A percentile compares a stretch with the other conserved stretches of the same genome.
Conservation (phyloP, 805 yeast genomes). For the Kodamaea neixiangensis region DNA sequence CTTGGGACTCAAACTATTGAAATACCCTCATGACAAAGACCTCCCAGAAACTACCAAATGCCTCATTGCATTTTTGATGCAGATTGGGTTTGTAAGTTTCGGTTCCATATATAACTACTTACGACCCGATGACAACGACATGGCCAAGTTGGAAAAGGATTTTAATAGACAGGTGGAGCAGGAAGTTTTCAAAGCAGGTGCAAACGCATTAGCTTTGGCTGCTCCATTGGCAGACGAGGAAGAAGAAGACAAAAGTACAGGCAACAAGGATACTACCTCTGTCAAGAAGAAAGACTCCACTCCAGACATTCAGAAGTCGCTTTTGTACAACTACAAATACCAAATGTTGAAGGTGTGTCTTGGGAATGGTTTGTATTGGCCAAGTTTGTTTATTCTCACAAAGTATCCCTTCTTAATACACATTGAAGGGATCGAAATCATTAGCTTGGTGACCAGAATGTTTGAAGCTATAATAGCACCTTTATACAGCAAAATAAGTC, state of each 20-base stretch:
- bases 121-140: conserved; percentile 51
- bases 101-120: conserved; percentile 59
- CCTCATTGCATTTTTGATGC: conserved; percentile 58
- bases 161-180: conserved; percentile 53
- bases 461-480: conserved; percentile 30
- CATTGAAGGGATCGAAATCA: conserved; percentile 46
- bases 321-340: conserved; percentile 22
- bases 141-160: conserved; percentile 44
- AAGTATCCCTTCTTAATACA: conserved; percentile 62
- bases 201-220: conserved; percentile 83
- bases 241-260: conserved; percentile 8
- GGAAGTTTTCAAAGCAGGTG: conserved; percentile 59
- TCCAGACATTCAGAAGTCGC: conserved; percentile 1
- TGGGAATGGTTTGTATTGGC: conserved; percentile 60
- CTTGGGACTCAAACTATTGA: conserved; percentile 46
- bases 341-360: conserved; percentile 55
- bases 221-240: conserved; percentile 77
- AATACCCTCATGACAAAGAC: conserved; percentile 24
- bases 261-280: conserved; percentile 9
- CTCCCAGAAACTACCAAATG: conserved; percentile 46
- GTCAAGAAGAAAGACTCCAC: conserved; percentile 14
- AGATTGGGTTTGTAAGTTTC: conserved; percentile 65
- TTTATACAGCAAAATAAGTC: conserved; percentile 1
- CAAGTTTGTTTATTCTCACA: conserved; percentile 58
- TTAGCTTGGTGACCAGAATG: conserved; percentile 49